Percentiles rank a stretch among this genome's conserved stretches.
Conservation (phyloP, 1,284 basidiomycete genomes). For the Ganoderma leucocontextum region DNA sequence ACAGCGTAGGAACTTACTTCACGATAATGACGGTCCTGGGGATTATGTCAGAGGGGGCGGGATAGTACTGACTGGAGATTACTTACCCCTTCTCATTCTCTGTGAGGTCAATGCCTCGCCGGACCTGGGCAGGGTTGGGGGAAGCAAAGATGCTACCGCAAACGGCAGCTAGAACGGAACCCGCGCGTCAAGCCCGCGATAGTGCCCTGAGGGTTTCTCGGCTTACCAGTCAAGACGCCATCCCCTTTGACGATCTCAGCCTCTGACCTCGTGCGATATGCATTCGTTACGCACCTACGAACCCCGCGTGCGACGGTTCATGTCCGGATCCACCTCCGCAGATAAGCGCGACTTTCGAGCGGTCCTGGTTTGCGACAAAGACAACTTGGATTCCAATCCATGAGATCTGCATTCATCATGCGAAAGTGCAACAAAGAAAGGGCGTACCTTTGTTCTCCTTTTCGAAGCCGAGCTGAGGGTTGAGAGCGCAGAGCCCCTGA, state of each 20-base stretch:
- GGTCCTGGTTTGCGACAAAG: slow-evolving; percentile 63
- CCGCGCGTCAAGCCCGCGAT: background rate
- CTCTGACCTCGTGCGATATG: background rate
- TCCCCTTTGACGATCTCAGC: slow-evolving; percentile 54
- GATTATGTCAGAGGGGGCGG: background rate
- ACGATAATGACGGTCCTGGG: slow-evolving; percentile 82
- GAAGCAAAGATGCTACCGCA: slow-evolving; percentile 91
- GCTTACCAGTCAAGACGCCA: slow-evolving; percentile 78
- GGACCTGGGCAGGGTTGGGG: slow-evolving; percentile 86
- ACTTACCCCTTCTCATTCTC: slow-evolving; percentile 79
- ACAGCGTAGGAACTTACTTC: slow-evolving; percentile 65
- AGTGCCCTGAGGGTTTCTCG: slow-evolving; percentile 22
- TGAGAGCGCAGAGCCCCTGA: slow-evolving; percentile 73
- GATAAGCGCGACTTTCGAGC: slow-evolving; percentile 80
- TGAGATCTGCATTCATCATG: background rate
- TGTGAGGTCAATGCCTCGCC: slow-evolving; percentile 80
- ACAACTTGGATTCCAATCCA: slow-evolving; percentile 53
- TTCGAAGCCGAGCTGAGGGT: slow-evolving; percentile 78
- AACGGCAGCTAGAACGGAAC: slow-evolving; percentile 68
- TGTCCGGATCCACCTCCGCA: slow-evolving; percentile 94
- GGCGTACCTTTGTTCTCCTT: slow-evolving; percentile 65
- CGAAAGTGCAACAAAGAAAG: background rate
- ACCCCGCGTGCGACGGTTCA: slow-evolving; percentile 88
- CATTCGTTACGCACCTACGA: slow-evolving; percentile 62
- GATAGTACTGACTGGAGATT: background rate